These are phyloP conservation scores for Corchorus capsularis DNA, from an alignment of 345 rosid genomes.

Conservation along the genomic window DNA sequence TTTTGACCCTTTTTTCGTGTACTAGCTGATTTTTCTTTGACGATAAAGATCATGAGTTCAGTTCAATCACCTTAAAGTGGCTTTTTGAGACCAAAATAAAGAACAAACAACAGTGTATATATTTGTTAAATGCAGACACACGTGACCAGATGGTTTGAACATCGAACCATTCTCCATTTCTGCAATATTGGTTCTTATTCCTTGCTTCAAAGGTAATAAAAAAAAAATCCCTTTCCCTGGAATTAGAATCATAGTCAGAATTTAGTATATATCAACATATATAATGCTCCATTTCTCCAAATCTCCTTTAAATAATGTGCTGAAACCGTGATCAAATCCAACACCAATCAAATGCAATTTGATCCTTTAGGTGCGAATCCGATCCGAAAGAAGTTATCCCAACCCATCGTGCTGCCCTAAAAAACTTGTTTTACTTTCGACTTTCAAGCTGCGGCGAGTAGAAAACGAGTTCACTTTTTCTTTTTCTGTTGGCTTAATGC, in stretches of 20 bases:
- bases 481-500: background rate
- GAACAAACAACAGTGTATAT: background rate
- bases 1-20: background rate
- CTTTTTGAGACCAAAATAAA: background rate
- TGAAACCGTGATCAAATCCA: background rate
- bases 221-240: background rate
- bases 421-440: background rate
- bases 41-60: background rate
- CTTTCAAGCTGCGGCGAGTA: conserved; percentile 15
- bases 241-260: background rate
- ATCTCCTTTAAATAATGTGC: background rate
- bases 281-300: background rate
- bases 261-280: background rate
- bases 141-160: background rate
- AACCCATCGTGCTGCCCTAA: background rate
- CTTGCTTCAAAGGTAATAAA: background rate
- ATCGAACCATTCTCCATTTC: background rate
- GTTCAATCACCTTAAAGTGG: background rate
- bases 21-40: background rate
- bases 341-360: background rate
- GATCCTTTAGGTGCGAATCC: background rate
- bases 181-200: background rate
- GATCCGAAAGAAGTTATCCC: background rate
- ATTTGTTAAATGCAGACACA: background rate
- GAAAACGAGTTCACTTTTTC: conserved; percentile 2